Conservation (phyloP, 768 basidiomycete genomes). For the Tubosaeta sp. region DNA sequence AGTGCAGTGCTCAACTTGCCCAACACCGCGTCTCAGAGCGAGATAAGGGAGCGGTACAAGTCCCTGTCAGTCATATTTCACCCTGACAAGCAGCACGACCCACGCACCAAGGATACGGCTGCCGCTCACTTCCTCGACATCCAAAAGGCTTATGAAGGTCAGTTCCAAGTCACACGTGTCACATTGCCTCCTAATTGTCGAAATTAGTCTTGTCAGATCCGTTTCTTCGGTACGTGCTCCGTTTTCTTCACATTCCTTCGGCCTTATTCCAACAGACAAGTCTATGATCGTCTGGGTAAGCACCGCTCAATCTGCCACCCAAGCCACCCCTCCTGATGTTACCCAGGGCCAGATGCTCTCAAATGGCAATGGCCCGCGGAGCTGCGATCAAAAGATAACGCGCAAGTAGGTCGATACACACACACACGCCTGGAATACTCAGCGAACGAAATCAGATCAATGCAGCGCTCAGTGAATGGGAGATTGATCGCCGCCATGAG, state of each 20-base stretch:
- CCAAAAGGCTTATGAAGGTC: slow-evolving; percentile 81
- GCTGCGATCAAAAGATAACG: slow-evolving; percentile 39
- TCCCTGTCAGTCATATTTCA: slow-evolving; percentile 75
- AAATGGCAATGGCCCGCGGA: slow-evolving; percentile 42
- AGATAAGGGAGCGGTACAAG: slow-evolving; percentile 73
- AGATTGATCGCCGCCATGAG: slow-evolving; percentile 35
- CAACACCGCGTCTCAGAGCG: slow-evolving; percentile 54
- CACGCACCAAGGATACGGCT: slow-evolving; percentile 52
- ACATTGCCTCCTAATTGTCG: slow-evolving; percentile 11
- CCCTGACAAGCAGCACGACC: slow-evolving; percentile 76
- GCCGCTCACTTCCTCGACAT: slow-evolving; percentile 67
- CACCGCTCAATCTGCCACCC: slow-evolving; percentile 3
- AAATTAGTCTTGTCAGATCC: slow-evolving; percentile 65
- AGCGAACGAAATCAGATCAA: slow-evolving; percentile 41
- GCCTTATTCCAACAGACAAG: slow-evolving; percentile 42
- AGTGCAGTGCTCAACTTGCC: slow-evolving; percentile 70
- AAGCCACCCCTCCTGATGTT: slow-evolving; percentile 6
- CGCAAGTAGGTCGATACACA: slow-evolving; percentile 40
- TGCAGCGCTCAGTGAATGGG: slow-evolving; percentile 38
- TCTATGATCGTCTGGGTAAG: slow-evolving; percentile 73
- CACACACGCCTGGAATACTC: slow-evolving; percentile 15
- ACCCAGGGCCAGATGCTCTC: slow-evolving; percentile 36
- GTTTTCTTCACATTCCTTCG: slow-evolving; percentile 5
- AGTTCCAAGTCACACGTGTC: slow-evolving; percentile 7
- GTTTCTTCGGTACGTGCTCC: slow-evolving; percentile 51